phyloP scores from a whole-genome alignment of 768 basidiomycete genomes.

The Gloeostereum incarnatum region DNA sequence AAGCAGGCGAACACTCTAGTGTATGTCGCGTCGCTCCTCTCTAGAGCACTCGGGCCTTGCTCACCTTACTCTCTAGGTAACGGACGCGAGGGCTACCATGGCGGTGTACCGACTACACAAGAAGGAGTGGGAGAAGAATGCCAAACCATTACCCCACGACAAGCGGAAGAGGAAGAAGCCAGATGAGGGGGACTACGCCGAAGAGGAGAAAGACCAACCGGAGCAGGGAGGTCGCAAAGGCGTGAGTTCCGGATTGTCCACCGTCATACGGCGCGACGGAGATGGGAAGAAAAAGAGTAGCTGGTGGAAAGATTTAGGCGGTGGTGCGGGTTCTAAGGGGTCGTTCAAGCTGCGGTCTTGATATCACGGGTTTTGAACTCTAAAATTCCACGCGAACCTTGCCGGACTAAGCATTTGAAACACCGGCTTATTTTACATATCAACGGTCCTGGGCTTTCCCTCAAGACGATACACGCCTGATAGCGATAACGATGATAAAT shows the following conservation, averaged over 20 bases:
- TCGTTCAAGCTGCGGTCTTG: too few relatives aligned
- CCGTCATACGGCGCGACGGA: conserved; percentile 26
- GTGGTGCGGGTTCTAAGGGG: conserved; percentile 15
- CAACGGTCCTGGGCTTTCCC: too few relatives aligned
- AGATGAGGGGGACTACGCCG: conserved; percentile 9
- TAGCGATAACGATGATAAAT: too few relatives aligned
- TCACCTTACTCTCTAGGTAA: conserved; percentile 44
- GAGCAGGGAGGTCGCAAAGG: conserved; percentile 45
- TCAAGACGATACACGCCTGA: too few relatives aligned
- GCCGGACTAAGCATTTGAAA: too few relatives aligned
- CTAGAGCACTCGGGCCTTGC: background rate
- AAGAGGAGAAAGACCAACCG: conserved; percentile 8
- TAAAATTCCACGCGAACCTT: too few relatives aligned
- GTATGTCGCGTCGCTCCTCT: conserved; percentile 33
- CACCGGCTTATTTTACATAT: too few relatives aligned
- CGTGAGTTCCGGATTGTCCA: conserved; percentile 54
- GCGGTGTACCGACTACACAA: conserved; percentile 81
- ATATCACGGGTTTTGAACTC: too few relatives aligned
- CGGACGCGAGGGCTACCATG: conserved; percentile 93
- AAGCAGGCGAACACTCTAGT: conserved; percentile 84
- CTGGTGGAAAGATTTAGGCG: conserved; percentile 33
- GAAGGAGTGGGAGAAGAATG: conserved; percentile 72
- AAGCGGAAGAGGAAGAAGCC: conserved; percentile 13
- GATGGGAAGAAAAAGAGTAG: conserved; percentile 15
- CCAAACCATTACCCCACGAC: conserved; percentile 14